Base-by-base conservation (phyloP, 805 yeast species). In the Yarrowia sp. region DNA sequence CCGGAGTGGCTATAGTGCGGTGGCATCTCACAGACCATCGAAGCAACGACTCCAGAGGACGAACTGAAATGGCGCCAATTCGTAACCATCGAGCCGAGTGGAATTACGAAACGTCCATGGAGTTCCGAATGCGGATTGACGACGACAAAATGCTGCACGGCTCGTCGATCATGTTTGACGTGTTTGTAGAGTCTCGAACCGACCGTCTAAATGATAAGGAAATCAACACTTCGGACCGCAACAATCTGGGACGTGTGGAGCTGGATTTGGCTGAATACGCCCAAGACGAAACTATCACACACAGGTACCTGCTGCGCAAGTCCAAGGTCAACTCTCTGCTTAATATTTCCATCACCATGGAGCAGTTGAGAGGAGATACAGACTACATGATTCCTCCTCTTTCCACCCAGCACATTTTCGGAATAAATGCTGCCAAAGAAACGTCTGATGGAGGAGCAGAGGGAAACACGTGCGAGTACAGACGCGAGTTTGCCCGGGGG, bases 281-380 rank as follows among this genome's bases (percentile, higher is more conserved):
- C 5, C 74, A 76, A 68, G 78, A 80, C 33, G 80, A 81, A 62
- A 80, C 83, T 3, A 75, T 81, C 4, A 79, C 86, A 1, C 80
- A 87, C 67, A 79, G 89, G 67, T 91, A 88, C 70, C 76, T 93
- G 48, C 78, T 93, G 38, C 87, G 87, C 70, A 82, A 90, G 28
- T 88, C 96, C 1, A 90, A 90, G 68, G 85, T 93, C 19, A 93
- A 93, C 73, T 87, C 96, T 2, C 88, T 90, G n/a, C 74, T 88
- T 41, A 86, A 82, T 58, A 69, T 90, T 44, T 80, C 86, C 1
- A 77, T 89, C n/a, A 78, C 79, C 5, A 74, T 89, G 69, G 79
- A 78, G 44, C 71, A 79, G 48, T 68, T 77, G 35, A 75, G 80
- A 68, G 83, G 83, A n/a, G 70, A 79, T 68, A 63, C 76, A 66